Percentiles rank a stretch among this genome's conserved stretches.
Evolutionary conservation across 805 yeast species (phyloP).

Genomic region (Pichia scutulata): DNA sequence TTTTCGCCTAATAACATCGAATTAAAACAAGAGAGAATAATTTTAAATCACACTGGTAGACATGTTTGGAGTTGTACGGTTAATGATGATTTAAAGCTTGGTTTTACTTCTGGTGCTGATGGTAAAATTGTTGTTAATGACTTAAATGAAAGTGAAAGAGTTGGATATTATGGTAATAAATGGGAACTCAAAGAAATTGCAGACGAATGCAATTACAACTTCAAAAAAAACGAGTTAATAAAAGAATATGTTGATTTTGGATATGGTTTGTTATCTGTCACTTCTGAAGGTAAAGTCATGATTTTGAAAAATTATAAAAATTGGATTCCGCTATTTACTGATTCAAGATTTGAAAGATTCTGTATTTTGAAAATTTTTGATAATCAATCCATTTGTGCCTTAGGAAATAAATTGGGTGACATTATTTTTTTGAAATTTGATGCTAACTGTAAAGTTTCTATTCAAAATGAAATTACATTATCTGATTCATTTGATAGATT

Average conservation of each 20-base stretch:
- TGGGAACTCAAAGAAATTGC: conserved; percentile 32
- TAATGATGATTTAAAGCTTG: conserved; percentile 35
- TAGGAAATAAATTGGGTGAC: conserved; percentile 34
- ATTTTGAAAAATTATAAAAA: conserved; percentile 17
- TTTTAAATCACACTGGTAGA: conserved; percentile 75
- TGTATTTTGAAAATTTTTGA: conserved; percentile 23
- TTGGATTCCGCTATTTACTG: conserved; percentile 27
- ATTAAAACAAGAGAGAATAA: conserved; percentile 38
- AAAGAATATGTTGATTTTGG: conserved; percentile 50
- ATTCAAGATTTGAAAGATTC: conserved; percentile 21
- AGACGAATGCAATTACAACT: conserved; percentile 17
- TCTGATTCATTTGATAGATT: conserved; percentile 33
- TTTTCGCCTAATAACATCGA: conserved; percentile 26
- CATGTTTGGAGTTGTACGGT: conserved; percentile 80
- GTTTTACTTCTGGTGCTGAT: conserved; percentile 91
- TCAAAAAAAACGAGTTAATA: conserved; percentile 45
- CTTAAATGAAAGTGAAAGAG: conserved; percentile 29
- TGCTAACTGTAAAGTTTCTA: conserved; percentile 25
- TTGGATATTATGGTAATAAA: conserved; percentile 22
- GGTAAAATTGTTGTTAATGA: conserved; percentile 69
- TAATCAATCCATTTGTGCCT: conserved; percentile 15
- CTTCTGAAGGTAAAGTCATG: conserved; percentile 53
- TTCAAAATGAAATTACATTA: conserved; percentile 17
- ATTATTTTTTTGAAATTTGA: conserved; percentile 36
- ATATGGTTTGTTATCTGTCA: conserved; percentile 41